Percentiles rank a stretch among this genome's conserved stretches.
Conservation (phyloP, 2,329 filamentous ascomycete genomes). For the Juglanconis oblonga region DNA sequence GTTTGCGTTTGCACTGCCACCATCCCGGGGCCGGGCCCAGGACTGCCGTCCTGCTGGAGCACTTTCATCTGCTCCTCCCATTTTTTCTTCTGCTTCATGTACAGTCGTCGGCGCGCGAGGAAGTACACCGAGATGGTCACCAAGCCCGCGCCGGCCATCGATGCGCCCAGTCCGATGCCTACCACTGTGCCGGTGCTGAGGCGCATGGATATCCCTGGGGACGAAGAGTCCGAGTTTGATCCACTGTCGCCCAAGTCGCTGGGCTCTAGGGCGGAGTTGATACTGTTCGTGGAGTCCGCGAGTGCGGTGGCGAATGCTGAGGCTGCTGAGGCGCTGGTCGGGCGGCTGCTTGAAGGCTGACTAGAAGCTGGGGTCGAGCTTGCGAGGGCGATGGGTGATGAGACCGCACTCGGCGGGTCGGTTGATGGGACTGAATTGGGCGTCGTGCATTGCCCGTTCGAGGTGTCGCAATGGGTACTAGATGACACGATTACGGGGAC, state of each 20-base stretch:
- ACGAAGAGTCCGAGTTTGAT: background rate
- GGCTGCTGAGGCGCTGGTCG: background rate
- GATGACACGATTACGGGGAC: background rate
- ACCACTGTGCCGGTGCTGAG: constrained; percentile 4
- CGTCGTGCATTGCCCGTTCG: background rate
- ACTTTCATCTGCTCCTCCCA: constrained; percentile 1
- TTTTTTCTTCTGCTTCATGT: constrained; percentile 8
- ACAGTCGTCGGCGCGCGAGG: constrained; percentile 3
- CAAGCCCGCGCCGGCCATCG: constrained; percentile 4
- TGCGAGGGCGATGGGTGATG: background rate
- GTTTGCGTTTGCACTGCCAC: background rate
- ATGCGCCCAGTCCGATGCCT: constrained; percentile 1
- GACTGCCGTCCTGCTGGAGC: background rate
- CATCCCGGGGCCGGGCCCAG: background rate
- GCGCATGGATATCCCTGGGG: background rate
- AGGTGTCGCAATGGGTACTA: background rate
- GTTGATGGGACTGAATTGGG: background rate
- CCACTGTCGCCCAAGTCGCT: background rate
- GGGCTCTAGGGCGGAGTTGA: background rate
- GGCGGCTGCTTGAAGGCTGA: background rate
- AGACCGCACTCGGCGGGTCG: background rate
- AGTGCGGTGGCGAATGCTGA: background rate
- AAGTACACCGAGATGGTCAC: constrained; percentile 8
- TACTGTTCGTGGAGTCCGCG: background rate
- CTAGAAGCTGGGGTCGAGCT: background rate